Conservation (phyloP, 495 filamentous ascomycete species). For the Lophiostoma macrostomum region DNA sequence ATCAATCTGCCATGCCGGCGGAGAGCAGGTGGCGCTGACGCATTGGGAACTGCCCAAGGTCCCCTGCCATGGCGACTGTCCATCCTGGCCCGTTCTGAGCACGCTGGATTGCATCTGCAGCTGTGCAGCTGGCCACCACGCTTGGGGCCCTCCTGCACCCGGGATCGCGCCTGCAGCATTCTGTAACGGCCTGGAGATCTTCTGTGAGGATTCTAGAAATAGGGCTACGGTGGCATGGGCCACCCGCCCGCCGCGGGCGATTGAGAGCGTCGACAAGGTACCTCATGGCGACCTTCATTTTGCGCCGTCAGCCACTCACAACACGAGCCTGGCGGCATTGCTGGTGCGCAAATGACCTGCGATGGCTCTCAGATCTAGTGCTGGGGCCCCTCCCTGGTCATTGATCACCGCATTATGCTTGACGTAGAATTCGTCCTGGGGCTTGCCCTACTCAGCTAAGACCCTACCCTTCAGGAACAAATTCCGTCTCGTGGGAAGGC, state of each 20-base stretch:
- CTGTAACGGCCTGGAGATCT: constrained; percentile 36
- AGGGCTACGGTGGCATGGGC: constrained; percentile 26
- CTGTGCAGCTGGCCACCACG: constrained; percentile 21
- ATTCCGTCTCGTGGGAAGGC: constrained; percentile 37
- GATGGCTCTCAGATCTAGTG: constrained; percentile 34
- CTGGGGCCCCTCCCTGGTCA: constrained; percentile 31
- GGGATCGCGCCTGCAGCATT: constrained; percentile 31
- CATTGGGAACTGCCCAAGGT: constrained; percentile 29
- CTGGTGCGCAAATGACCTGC: constrained; percentile 33
- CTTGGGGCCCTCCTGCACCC: constrained; percentile 25
- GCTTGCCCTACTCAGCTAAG: constrained; percentile 39
- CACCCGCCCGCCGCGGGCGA: constrained; percentile 1
- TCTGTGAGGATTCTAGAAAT: constrained; percentile 37
- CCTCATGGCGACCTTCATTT: constrained; percentile 29
- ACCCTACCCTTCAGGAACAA: constrained; percentile 39
- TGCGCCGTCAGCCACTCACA: constrained; percentile 35
- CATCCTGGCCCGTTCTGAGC: constrained; percentile 21
- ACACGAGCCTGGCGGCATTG: constrained; percentile 33
- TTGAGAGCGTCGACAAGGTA: constrained; percentile 28
- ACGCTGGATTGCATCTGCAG: constrained; percentile 29
- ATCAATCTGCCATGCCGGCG: constrained; percentile 20
- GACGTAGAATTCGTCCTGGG: constrained; percentile 37
- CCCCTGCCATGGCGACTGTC: constrained; percentile 5
- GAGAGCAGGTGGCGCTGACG: constrained; percentile 25
- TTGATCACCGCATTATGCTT: constrained; percentile 42